A percentile compares a stretch with the other conserved stretches of the same genome.
These are phyloP conservation scores for Penicillium sp. DNA, from an alignment of 2,329 filamentous ascomycete genomes.

Conservation along the genomic window DNA sequence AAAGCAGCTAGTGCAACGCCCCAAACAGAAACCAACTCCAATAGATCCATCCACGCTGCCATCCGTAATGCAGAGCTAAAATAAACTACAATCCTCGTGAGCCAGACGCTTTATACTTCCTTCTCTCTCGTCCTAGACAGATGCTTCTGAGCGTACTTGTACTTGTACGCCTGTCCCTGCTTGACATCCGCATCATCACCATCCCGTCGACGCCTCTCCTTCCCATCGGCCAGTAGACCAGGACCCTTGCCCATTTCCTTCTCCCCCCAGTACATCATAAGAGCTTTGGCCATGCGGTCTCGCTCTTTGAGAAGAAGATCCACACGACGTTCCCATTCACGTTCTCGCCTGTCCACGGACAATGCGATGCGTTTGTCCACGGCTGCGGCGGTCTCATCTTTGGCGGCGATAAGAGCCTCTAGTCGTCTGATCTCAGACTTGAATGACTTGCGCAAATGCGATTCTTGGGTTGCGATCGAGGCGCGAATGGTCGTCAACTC, in stretches of 20 bases:
- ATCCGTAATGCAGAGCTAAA: slow-evolving; percentile 4
- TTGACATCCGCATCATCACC: slow-evolving; percentile 26
- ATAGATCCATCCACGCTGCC: background rate
- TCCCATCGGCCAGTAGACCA: slow-evolving; percentile 22
- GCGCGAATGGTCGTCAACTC: slow-evolving; percentile 38
- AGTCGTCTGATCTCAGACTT: slow-evolving; percentile 40
- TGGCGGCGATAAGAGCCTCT: slow-evolving; percentile 41
- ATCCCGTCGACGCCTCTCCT: slow-evolving; percentile 31
- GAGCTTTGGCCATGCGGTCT: slow-evolving; percentile 45
- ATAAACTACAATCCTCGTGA: background rate
- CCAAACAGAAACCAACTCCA: background rate
- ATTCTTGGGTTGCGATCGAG: slow-evolving; percentile 26
- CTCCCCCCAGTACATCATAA: slow-evolving; percentile 48
- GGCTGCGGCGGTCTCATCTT: slow-evolving; percentile 46
- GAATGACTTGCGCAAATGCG: slow-evolving; percentile 33
- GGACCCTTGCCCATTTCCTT: slow-evolving; percentile 41
- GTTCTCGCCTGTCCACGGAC: slow-evolving; percentile 48
- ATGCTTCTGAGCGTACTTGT: slow-evolving; percentile 38
- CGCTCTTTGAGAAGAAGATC: slow-evolving; percentile 47
- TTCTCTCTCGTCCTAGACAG: slow-evolving; percentile 22
- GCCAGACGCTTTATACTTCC: slow-evolving; percentile 14
- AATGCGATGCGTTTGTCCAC: slow-evolving; percentile 46
- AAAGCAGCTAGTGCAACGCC: background rate
- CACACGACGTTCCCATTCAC: slow-evolving; percentile 48
- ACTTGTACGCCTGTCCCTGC: slow-evolving; percentile 43